Percentiles rank a stretch among this genome's conserved stretches.
Evolutionary conservation across 495 filamentous ascomycete genomes (phyloP).

Genomic region (Lepidopterella palustris): DNA sequence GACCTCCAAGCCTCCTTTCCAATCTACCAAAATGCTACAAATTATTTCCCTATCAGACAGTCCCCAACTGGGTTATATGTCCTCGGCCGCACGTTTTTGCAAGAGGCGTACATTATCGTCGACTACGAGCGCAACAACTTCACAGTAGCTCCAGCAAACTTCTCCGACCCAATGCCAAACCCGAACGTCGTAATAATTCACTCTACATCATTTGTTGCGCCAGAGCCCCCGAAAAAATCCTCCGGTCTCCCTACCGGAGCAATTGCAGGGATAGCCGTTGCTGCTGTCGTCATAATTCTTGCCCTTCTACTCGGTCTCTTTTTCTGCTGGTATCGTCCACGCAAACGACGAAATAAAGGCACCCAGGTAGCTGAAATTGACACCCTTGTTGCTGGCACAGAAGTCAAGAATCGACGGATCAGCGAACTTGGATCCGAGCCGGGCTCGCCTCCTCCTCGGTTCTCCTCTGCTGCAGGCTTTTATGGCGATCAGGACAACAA

Average conservation of each 20-base stretch:
- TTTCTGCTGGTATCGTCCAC: conserved; percentile 10
- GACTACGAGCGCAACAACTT: conserved; percentile 34
- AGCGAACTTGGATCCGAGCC: conserved; percentile 21
- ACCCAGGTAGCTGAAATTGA: conserved; percentile 9
- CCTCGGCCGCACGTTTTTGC: conserved; percentile 36
- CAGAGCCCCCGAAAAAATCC: neutral
- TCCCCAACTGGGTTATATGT: conserved; percentile 27
- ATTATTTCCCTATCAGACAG: conserved; percentile 30
- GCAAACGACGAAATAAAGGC: neutral
- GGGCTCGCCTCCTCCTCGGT: conserved; percentile 1
- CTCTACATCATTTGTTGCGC: neutral
- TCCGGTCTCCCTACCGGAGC: conserved; percentile 7
- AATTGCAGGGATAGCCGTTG: conserved; percentile 30
- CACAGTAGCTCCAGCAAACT: conserved; percentile 23
- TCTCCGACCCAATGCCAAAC: conserved; percentile 11
- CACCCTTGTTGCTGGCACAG: conserved; percentile 11
- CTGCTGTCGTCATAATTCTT: conserved; percentile 10
- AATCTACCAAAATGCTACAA: conserved; percentile 15
- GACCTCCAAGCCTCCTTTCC: conserved; percentile 20
- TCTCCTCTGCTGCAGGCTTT: conserved; percentile 7
- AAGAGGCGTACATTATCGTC: conserved; percentile 35
- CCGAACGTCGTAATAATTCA: conserved; percentile 15
- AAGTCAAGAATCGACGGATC: conserved; percentile 20
- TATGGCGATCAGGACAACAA: conserved; percentile 13
- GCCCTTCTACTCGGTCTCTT: conserved; percentile 10